These are phyloP conservation scores for Akanthomyces muscarius DNA, from an alignment of 2,329 filamentous ascomycete genomes.

Conservation along the genomic window DNA sequence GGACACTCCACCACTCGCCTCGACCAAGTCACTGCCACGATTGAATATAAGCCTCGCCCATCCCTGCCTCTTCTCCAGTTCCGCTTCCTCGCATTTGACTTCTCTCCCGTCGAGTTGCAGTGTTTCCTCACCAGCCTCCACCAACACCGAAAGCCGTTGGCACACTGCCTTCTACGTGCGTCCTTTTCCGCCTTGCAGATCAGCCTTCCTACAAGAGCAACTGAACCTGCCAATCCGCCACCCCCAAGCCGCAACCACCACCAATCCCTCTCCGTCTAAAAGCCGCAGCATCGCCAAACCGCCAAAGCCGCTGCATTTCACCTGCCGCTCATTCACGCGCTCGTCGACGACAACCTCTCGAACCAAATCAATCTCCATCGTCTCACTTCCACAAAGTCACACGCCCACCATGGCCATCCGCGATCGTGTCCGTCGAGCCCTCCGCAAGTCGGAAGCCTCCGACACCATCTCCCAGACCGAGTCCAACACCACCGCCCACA, in stretches of 20 bases:
- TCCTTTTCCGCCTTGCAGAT: constrained; percentile 10
- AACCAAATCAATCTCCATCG: background rate
- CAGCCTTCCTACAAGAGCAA: background rate
- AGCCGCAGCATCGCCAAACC: background rate
- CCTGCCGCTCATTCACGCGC: background rate
- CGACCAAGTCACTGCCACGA: no score
- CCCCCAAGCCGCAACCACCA: background rate
- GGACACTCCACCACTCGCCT: background rate
- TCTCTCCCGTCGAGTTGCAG: no score
- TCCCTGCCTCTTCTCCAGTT: background rate
- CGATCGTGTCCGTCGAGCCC: constrained; percentile 38
- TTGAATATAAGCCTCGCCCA: constrained; percentile 1
- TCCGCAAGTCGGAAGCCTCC: constrained; percentile 35
- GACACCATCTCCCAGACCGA: constrained; percentile 31
- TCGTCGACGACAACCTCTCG: background rate
- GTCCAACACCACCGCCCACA: constrained; percentile 27
- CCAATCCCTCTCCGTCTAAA: constrained; percentile 8
- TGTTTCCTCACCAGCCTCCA: background rate
- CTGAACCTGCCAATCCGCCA: constrained; percentile 9
- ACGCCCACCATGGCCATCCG: constrained; percentile 39
- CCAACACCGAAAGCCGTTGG: constrained; percentile 12
- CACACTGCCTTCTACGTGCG: background rate
- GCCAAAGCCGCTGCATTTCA: background rate
- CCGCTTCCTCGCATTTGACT: background rate
- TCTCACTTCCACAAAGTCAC: background rate